phyloP scores from a whole-genome alignment of 2,329 filamentous ascomycete species.

The Alternaria brassicae region DNA sequence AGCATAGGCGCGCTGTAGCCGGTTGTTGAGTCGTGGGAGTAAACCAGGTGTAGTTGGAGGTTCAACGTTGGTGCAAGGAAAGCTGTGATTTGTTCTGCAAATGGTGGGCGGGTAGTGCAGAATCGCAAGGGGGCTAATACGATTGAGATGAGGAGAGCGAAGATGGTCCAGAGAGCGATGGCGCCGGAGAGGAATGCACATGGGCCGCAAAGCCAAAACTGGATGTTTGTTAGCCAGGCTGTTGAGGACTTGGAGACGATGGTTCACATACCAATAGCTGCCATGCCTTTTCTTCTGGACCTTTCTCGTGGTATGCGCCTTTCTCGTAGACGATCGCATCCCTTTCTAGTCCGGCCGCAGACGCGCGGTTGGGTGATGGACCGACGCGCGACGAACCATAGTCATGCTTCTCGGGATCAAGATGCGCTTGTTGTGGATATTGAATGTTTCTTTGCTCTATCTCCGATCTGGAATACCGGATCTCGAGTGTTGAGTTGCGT shows the following conservation, averaged over 20 bases:
- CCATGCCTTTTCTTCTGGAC: conserved; percentile 54
- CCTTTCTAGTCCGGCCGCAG: conserved; percentile 28
- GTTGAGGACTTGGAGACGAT: neutral
- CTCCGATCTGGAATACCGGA: conserved; percentile 18
- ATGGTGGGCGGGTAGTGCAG: conserved; percentile 57
- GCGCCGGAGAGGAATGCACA: conserved; percentile 62
- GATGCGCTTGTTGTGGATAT: conserved; percentile 36
- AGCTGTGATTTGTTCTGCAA: conserved; percentile 59
- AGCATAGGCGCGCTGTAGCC: conserved; percentile 54
- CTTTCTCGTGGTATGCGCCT: conserved; percentile 47
- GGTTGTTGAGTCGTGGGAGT: conserved; percentile 50
- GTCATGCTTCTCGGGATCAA: conserved; percentile 46
- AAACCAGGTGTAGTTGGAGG: conserved; percentile 58
- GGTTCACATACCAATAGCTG: conserved; percentile 50
- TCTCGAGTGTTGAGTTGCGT: conserved; percentile 26
- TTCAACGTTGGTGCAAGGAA: conserved; percentile 63
- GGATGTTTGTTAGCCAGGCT: conserved; percentile 17
- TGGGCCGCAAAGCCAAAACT: conserved; percentile 63
- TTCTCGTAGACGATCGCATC: conserved; percentile 43
- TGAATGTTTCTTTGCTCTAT: conserved; percentile 18
- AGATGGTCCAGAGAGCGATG: conserved; percentile 61
- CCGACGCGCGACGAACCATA: conserved; percentile 28
- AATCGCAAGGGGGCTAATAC: conserved; percentile 62
- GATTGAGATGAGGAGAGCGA: conserved; percentile 57
- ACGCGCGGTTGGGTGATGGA: conserved; percentile 29